Evolutionary conservation across 306 rosid genomes (phyloP), one percentile per base, ranked within the genome.

Genomic region (Rubus parviflorus): DNA sequence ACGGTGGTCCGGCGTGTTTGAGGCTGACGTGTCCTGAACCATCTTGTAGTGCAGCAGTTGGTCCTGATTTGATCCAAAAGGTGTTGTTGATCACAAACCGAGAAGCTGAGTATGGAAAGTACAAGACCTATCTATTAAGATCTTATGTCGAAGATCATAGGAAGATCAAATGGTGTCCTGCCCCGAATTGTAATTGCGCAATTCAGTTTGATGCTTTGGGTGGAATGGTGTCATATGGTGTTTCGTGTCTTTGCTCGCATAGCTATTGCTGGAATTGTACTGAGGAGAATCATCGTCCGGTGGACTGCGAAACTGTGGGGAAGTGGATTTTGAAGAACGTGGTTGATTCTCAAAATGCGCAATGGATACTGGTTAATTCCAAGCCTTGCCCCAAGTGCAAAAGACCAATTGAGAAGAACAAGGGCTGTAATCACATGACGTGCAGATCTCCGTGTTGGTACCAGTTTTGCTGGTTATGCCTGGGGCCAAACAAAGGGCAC

Each of bases 131-230:
- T 19, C 25, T 70, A 20, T 8, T 70, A 35, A 70, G 75, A 8
- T 70, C 75, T 15, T 70, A 49, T 9, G 45, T 70, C 8, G 61
- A 48, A 70, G 62, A 52, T 3, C 46, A n/a, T 3, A 51, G 10
- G 75, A 38, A 51, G 30, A 71, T 71, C 46, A 71, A 71, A 8
- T 70, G 75, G 75, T 48, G 75, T 35, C 75, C 75, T 30, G 61
- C 75, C 9, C 75, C 75, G 25, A 23, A 49, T 16, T 70, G 75
- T 49, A 15, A 49, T 7, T 30, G 4, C 5, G 61, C 75, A 7
- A 8, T 70, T 15, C 38, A 35, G 40, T 70, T 70, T 30, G 40
- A 70, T 17, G 25, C 16, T 15, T 13, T 7, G 0, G 19, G 10
- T 6, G 10, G 10, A 30, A 62, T 15, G 42, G 43, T 14, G 43